Base-by-base conservation (phyloP, 2,329 filamentous ascomycete species). In the Trichoderma sp. region DNA sequence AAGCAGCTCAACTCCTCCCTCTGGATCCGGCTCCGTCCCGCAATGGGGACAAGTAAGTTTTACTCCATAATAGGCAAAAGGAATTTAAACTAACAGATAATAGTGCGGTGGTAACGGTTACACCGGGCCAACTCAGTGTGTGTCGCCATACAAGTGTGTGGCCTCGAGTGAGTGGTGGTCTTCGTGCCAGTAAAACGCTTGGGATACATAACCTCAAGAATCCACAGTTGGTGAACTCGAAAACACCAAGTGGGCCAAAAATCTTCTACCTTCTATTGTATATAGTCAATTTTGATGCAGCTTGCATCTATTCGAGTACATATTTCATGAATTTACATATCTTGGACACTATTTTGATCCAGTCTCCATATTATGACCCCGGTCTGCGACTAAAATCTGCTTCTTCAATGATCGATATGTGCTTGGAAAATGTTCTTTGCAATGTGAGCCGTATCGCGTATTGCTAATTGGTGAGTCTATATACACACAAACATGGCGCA, bases 71-170 rank as follows among this genome's bases (percentile, higher is more conserved):
- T 19, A n/a, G n/a, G n/a, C n/a, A n/a, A n/a, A n/a, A n/a, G n/a
- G n/a, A n/a, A 33, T 24, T 19, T 1, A 33, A 13, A 47, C 53
- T 59, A 59, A 60, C 19, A n/a, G 29, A 14, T 24, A 14, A 40
- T 49, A 76, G 69, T 75, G 75, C 19, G 74, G 73, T 5, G 74
- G 74, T 21, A 19, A 70, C 21, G 73, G 72, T 19, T 75, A 70
- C 24, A 72, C 67, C 2, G 74, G 74, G 1, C 70, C 74, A 24
- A 74, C 73, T 1, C 69, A 68, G 47, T 76, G 74, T 55, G 64
- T 71, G 59, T 57, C 73, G n/a, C 74, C 74, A 0, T 75, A 69
- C 59, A 72, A 68, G n/a, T 76, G 74, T n/a, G 70, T 71, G n/a
- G 49, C 40, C 55, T 71, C 40, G 6, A 49, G 7, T 65, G 49